Conservation (phyloP, 2,329 filamentous ascomycete genomes). For the Alternaria triticimaculans region DNA sequence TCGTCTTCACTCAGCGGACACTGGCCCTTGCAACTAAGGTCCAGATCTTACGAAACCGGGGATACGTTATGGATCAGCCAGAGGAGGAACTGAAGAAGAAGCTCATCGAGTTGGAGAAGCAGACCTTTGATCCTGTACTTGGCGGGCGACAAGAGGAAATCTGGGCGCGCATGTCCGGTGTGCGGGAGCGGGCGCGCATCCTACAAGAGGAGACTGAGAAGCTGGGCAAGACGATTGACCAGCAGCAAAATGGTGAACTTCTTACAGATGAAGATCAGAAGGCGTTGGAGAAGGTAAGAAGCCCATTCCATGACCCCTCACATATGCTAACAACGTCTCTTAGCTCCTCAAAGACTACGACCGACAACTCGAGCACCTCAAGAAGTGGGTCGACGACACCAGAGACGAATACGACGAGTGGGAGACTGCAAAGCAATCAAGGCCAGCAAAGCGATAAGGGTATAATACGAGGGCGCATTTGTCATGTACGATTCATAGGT, state of each 20-base stretch:
- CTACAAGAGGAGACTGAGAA: conserved; percentile 77
- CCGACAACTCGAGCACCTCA: conserved; percentile 76
- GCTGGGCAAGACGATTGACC: conserved; percentile 58
- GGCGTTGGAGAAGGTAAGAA: conserved; percentile 75
- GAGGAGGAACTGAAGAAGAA: conserved; percentile 81
- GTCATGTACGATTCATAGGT: conserved; percentile 22
- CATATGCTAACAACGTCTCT: conserved; percentile 19
- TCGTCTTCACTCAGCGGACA: conserved; percentile 74
- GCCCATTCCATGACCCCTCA: not conserved
- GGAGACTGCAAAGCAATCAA: conserved; percentile 48
- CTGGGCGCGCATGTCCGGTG: conserved; percentile 79
- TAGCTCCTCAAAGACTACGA: conserved; percentile 83
- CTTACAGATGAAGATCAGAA: conserved; percentile 74
- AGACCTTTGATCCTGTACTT: conserved; percentile 75
- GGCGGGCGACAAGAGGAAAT: conserved; percentile 81
- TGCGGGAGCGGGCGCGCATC: conserved; percentile 74
- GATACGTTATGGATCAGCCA: conserved; percentile 78
- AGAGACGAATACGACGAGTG: conserved; percentile 66
- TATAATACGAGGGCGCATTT: not conserved
- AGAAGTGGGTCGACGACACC: conserved; percentile 67
- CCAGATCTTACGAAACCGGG: conserved; percentile 79
- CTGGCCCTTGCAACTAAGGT: conserved; percentile 78
- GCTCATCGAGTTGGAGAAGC: conserved; percentile 71
- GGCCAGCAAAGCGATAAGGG: conserved; percentile 32
- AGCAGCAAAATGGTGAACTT: conserved; percentile 55